phyloP scores from a whole-genome alignment of 2,329 filamentous ascomycete species.

The Fusarium veterinarium region DNA sequence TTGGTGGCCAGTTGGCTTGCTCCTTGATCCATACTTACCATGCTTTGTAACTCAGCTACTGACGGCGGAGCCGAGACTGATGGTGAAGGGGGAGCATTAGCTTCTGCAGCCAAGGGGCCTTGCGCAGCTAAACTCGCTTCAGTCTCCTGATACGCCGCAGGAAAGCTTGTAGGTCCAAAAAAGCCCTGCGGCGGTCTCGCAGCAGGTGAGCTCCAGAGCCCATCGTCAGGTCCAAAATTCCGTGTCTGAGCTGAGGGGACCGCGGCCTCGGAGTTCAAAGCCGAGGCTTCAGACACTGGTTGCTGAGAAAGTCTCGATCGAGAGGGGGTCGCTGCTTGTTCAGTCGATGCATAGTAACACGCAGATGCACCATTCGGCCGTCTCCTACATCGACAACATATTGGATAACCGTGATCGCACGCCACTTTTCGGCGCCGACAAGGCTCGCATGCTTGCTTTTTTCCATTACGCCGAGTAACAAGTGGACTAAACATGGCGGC shows the following conservation, averaged over 20 bases:
- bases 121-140: not conserved
- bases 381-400: not conserved
- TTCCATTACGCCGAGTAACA: not conserved
- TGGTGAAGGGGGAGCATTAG: not conserved
- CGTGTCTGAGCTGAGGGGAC: rapidly evolving
- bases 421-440: not conserved
- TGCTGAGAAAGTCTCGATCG: not conserved
- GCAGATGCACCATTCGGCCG: not conserved
- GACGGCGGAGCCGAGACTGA: not conserved
- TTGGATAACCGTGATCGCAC: not conserved
- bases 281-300: not conserved
- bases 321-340: rapidly evolving
- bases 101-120: rapidly evolving
- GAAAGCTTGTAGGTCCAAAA: not conserved
- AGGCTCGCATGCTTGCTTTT: constrained; percentile 1
- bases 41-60: not conserved
- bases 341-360: not conserved
- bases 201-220: not conserved
- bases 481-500: not conserved
- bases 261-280: not conserved
- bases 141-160: not conserved
- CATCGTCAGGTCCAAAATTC: not conserved
- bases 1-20: not conserved
- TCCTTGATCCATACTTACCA: not conserved
- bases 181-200: not conserved